Conservation (phyloP, 441 rosid species). For the Adansonia gregorii region DNA sequence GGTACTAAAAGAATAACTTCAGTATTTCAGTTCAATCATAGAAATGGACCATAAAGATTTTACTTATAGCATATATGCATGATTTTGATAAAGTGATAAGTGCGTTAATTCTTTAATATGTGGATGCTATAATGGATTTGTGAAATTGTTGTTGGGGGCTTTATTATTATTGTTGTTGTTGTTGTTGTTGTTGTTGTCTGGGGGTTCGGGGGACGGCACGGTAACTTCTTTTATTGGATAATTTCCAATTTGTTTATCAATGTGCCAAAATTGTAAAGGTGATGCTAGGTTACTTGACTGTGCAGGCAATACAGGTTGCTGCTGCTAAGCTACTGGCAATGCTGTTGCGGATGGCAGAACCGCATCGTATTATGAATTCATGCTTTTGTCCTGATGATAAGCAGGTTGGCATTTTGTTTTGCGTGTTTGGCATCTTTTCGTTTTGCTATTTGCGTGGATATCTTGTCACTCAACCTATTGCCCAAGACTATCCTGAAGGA, state of each 20-base stretch:
- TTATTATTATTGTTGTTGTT: too few relatives aligned
- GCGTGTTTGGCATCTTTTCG: background rate
- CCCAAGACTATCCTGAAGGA: too few relatives aligned
- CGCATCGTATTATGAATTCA: conserved; percentile 49
- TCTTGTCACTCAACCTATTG: too few relatives aligned
- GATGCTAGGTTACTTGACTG: conserved; percentile 23
- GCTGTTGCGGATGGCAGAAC: conserved; percentile 62
- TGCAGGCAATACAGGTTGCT: conserved; percentile 81
- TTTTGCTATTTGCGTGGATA: too few relatives aligned
- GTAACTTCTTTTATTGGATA: background rate
- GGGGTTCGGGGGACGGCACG: background rate
- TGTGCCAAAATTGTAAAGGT: conserved; percentile 1
- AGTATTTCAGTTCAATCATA: background rate
- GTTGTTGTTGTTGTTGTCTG: background rate
- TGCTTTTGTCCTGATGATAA: conserved; percentile 73
- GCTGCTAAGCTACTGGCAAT: conserved; percentile 71
- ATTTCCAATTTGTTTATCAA: background rate
- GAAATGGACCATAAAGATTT: background rate
- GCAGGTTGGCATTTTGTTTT: conserved; percentile 57
- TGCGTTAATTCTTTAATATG: background rate
- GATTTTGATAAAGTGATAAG: background rate
- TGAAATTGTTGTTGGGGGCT: background rate
- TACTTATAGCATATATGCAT: background rate
- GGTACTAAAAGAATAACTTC: background rate
- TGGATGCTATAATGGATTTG: background rate